phyloP scores from a whole-genome alignment of 306 rosid species.

The Pueraria montana region DNA sequence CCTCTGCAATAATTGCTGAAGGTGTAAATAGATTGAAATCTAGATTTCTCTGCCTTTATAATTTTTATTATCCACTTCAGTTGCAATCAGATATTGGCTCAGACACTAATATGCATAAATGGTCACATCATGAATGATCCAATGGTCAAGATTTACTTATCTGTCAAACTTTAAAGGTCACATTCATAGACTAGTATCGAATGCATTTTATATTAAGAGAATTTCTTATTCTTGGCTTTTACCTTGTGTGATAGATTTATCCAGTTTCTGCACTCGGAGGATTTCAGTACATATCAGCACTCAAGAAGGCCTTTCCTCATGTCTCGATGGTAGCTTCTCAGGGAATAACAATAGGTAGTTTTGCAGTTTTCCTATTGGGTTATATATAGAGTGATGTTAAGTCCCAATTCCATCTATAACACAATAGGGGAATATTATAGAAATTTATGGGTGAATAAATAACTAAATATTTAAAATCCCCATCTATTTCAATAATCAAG shows the following conservation, averaged over 20 bases:
- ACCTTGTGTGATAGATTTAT: constrained; percentile 69
- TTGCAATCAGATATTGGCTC: background rate
- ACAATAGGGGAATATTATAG: constrained; percentile 4
- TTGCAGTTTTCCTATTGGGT: constrained; percentile 20
- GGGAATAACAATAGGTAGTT: constrained; percentile 81
- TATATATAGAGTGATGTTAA: constrained; percentile 10
- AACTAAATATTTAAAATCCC: background rate
- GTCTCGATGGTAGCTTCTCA: constrained; percentile 92
- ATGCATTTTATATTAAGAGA: constrained; percentile 26
- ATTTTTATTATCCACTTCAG: background rate
- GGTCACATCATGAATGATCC: background rate
- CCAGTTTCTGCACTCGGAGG: constrained; percentile 96
- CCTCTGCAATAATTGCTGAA: constrained; percentile 5
- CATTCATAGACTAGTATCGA: constrained; percentile 5
- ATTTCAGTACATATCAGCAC: constrained; percentile 74
- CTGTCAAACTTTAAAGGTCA: too few species aligned
- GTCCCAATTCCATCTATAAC: background rate
- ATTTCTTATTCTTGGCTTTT: background rate
- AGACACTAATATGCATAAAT: background rate
- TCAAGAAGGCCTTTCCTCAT: constrained; percentile 84
- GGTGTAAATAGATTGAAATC: background rate
- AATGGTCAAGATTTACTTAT: background rate
- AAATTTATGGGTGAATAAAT: background rate
- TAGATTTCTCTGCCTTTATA: constrained; percentile 3
- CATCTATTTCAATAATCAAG: background rate